Evolutionary conservation across 1,284 basidiomycete species (phyloP), one percentile per base, ranked within the genome.

Genomic region (Cryptococcus amylolentus): DNA sequence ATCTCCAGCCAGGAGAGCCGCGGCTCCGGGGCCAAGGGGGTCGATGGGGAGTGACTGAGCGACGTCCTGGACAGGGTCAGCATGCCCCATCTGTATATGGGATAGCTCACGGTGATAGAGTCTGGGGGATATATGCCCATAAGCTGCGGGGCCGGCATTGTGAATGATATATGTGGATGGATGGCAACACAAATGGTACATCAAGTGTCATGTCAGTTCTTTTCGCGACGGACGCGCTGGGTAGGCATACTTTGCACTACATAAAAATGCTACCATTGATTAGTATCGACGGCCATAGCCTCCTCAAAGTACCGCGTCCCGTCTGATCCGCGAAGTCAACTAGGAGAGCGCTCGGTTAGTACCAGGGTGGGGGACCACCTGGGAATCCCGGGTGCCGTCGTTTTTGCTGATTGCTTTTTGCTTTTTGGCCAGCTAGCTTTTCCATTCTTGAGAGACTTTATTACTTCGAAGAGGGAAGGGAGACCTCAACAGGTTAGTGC

Each of bases 1-100:
- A 79, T 99, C 96, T 60, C 90, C 91, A 2, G 95, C 93, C 16
- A 99, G 82, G 0, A 89, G 83, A 18, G 86, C 85, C 2, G 92
- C 88, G 12, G 97, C 88, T 6, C 83, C 77, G 55, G 94, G 90
- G 1, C 89, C 82, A 44, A 98, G 78, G 46, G 80, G 86, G n/a
- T 84, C 80, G 57, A 98, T 86, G 49, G 88, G 87, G 31, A 97
- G 77, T 0, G 88, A 88, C 67, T 97, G 93, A 45, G 96, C 93
- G 48, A 90, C 88, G 80, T 98, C 94, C 92, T 95, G 62, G 12
- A 35, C 27, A n/a, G 37, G n/a, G 20, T 37, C 41, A 42, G 41
- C 20, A 9, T 42, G 41, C 14, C 7, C 6, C 10, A 10, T 35
- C 31, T 35, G 31, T n/a, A 13, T 23, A 42, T 16, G 20, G 14